phyloP scores from a whole-genome alignment of 371 early-diverging fungal species.

The Rhizomucor pusillus region DNA sequence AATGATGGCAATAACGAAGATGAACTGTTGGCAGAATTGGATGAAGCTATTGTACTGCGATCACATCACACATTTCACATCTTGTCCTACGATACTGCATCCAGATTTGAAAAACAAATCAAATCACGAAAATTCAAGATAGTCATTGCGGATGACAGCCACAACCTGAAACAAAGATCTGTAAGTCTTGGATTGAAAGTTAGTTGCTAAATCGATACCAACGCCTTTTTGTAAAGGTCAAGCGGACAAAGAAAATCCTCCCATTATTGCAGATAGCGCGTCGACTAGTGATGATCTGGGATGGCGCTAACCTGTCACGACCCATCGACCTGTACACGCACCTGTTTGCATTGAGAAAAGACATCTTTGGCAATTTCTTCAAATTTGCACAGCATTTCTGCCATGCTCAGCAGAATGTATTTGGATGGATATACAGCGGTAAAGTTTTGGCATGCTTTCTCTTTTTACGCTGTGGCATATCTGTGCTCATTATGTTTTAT shows the following conservation, averaged over 20 bases:
- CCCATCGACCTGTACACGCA: constrained; percentile 63
- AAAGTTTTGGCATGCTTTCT: not conserved
- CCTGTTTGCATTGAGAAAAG: constrained; percentile 38
- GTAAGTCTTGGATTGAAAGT: constrained; percentile 22
- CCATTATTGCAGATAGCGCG: constrained; percentile 18
- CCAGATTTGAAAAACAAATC: constrained; percentile 37
- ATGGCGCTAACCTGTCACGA: constrained; percentile 52
- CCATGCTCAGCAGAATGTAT: constrained; percentile 28
- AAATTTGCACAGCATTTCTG: constrained; percentile 65
- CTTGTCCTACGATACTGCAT: constrained; percentile 33
- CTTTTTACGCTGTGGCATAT: not conserved
- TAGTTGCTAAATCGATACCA: constrained; percentile 36
- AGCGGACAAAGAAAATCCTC: too few relatives aligned
- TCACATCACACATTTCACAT: constrained; percentile 30
- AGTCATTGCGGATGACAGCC: constrained; percentile 43
- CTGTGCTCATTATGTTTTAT: not conserved
- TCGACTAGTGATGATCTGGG: constrained; percentile 41
- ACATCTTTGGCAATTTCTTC: constrained; percentile 33
- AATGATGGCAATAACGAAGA: constrained; percentile 25
- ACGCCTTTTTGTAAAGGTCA: constrained; percentile 42
- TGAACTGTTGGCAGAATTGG: constrained; percentile 38
- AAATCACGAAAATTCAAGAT: constrained; percentile 19
- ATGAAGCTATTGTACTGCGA: constrained; percentile 32
- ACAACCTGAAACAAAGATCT: constrained; percentile 51
- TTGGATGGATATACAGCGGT: constrained; percentile 35